Base-by-base conservation (phyloP, 1,284 basidiomycete species). In the Ustilago esculenta region DNA sequence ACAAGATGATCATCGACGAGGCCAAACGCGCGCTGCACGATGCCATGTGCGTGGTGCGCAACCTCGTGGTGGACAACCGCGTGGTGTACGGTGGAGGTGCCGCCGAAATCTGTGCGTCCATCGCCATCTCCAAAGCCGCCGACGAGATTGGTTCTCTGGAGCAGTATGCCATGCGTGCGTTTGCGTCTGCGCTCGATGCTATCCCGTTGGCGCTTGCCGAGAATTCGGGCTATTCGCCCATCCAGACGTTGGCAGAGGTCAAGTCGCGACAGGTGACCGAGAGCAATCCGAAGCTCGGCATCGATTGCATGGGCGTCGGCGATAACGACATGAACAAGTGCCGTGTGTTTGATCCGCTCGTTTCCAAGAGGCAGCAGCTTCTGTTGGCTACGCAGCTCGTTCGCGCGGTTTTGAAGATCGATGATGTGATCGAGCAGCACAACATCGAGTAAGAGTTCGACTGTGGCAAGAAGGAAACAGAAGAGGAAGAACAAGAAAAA, bases 131-230 rank as follows among this genome's bases (percentile, higher is more conserved):
- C 52, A 92, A 93, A 82, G 92, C 92, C 45, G 95, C 95, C 15
- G 96, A 99, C 82, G 66, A 92, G 90, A 97, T 96, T 76, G 90
- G 95, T 1, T 88, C 92, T 9, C 95, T 99, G 77, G 95, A 99
- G 84, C 95, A 99, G 85, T 99, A 99, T 81, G 95, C 95, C 1
- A 98, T 98, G 94, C 90, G 95, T 39, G 94, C 95, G 15, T 99
- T 98, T 81, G 88, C 95, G 1, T 91, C 91, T 25, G 95, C 95
- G 10, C 85, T 99, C 8, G 95, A 98, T 79, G 87, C 94, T 10
- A 85, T 98, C 48, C 96, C 96, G 8, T 87, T 98, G 15, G 95
- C 96, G 2, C 86, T 98, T 10, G 95, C 96, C 5, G 96, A 98
- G 83, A 98, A 99, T 86, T 95, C 92, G 69, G 95, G 95, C 48